Base-by-base conservation (phyloP, 2,329 filamentous ascomycete species). In the Trichoderma harzianum region DNA sequence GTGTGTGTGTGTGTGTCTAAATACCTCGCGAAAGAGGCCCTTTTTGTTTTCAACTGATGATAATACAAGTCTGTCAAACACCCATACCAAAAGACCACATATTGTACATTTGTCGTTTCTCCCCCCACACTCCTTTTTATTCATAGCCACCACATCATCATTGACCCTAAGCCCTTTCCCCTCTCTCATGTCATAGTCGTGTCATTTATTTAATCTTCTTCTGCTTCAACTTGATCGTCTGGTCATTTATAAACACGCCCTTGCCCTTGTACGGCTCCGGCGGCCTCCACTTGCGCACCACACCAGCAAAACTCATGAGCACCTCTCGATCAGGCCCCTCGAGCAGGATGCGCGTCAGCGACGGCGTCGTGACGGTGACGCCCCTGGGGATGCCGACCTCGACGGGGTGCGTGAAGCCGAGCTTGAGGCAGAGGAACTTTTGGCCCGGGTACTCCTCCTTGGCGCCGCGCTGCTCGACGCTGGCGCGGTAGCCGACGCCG, bases 231-330 rank as follows among this genome's bases (percentile, higher is more conserved):
- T 92, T 97, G 84, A 99, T 98, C 34, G 94, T 98, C 87, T 99
- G 94, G 74, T 95, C 94, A 79, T 98, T 97, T 78, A 99, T 91
- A 81, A 98, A 99, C 77, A 99, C 97, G 77, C 96, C 96, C 90
- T 99, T 98, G 76, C 96, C 96, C 89, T 99, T 99, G 84, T 99
- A 99, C 75, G 96, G 96, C 84, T 99, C 96, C 34, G 96, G 96
- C 75, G 88, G 89, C 80, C 96, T 91, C 95, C 95, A 98, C 82
- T 86, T 88, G 77, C 94, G 88, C 76, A 99, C 97, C 77, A 91
- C 86, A 0, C 96, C 96, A 21, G 96, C 96, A 82, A 98, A 98
- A 72, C 92, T 91, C 87, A 94, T 96, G 74, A 99, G 90, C 63
- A 91, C 88, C 82, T 97, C 91, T 80, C 94, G 94, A 80, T 98